Percentiles rank a stretch among this genome's conserved stretches.
Conservation (phyloP, 257 asterid genomes). For the Penstemon newberryi region DNA sequence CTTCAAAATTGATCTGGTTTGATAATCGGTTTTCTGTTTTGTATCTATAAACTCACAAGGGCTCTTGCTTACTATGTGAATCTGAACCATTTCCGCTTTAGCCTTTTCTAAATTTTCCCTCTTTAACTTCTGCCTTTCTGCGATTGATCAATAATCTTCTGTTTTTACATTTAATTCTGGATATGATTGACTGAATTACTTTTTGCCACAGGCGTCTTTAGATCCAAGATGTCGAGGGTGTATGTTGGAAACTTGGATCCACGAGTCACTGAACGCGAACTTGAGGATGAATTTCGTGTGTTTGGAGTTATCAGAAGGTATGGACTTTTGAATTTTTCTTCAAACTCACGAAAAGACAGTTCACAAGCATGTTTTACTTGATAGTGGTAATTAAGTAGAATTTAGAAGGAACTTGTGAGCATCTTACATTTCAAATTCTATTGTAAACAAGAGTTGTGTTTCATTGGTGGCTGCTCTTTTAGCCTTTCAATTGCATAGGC, state of each 20-base stretch:
- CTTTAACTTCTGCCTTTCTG: background rate
- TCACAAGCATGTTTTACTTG: background rate
- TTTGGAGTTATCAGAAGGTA: slow-evolving; percentile 84
- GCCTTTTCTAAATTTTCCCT: background rate
- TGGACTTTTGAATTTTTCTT: too few relatives aligned
- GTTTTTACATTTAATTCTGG: background rate
- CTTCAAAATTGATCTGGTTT: background rate
- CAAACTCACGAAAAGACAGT: background rate
- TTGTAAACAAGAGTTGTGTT: too few relatives aligned
- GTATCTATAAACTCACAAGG: background rate
- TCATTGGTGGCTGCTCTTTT: too few relatives aligned
- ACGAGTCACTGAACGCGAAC: slow-evolving; percentile 86
- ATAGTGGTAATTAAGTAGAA: background rate
- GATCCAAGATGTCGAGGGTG: slow-evolving; percentile 73
- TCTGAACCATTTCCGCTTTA: background rate
- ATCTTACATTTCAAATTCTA: too few relatives aligned
- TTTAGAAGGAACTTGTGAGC: background rate
- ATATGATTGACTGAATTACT: background rate
- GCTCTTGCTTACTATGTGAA: background rate
- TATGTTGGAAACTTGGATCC: slow-evolving; percentile 91
- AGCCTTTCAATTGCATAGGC: too few relatives aligned
- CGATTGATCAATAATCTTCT: background rate
- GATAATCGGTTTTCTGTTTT: background rate
- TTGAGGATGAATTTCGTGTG: slow-evolving; percentile 83
- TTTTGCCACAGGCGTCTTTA: slow-evolving; percentile 3